phyloP scores from a whole-genome alignment of 805 yeast genomes.

The Saccharomyces mikatae region DNA sequence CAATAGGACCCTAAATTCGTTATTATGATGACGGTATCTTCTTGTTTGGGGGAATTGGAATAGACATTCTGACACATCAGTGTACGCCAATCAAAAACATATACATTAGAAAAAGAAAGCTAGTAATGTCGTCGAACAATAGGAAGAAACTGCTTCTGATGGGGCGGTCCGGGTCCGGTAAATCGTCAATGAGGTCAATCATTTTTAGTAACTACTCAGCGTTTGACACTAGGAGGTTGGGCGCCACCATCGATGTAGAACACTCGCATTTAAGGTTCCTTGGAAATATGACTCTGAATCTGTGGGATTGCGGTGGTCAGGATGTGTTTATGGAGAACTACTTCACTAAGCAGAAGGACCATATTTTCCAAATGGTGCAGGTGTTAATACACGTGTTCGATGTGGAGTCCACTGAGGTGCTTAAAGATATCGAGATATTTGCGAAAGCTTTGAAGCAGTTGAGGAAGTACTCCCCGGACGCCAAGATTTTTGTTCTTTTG shows the following conservation, averaged over 20 bases:
- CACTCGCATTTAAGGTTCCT: conserved; percentile 88
- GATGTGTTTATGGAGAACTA: conserved; percentile 95
- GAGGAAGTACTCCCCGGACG: conserved; percentile 78
- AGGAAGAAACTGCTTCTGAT: conserved; percentile 59
- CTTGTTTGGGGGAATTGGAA: neutral
- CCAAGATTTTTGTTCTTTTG: conserved; percentile 81
- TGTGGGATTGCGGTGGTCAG: conserved; percentile 99
- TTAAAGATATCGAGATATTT: conserved; percentile 89
- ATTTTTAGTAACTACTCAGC: conserved; percentile 95
- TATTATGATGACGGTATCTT: neutral
- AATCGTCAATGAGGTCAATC: conserved; percentile 93
- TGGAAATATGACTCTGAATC: conserved; percentile 88
- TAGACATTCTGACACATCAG: neutral
- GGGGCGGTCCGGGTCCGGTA: conserved; percentile 97
- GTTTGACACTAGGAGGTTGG: conserved; percentile 87
- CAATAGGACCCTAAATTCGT: neutral
- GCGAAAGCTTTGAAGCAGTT: conserved; percentile 73
- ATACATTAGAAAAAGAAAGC: neutral
- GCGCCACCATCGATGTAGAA: conserved; percentile 98
- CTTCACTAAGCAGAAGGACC: conserved; percentile 79
- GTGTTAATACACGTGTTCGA: conserved; percentile 94
- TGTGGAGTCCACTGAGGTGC: conserved; percentile 84
- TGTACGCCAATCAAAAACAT: neutral
- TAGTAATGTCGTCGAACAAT: conserved; percentile 24
- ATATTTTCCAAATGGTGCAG: conserved; percentile 90